Percentiles rank a stretch among this genome's conserved stretches.
Evolutionary conservation across 352 stramenopile genomes (phyloP).

Genomic region (Phytopythium ostracodes): DNA sequence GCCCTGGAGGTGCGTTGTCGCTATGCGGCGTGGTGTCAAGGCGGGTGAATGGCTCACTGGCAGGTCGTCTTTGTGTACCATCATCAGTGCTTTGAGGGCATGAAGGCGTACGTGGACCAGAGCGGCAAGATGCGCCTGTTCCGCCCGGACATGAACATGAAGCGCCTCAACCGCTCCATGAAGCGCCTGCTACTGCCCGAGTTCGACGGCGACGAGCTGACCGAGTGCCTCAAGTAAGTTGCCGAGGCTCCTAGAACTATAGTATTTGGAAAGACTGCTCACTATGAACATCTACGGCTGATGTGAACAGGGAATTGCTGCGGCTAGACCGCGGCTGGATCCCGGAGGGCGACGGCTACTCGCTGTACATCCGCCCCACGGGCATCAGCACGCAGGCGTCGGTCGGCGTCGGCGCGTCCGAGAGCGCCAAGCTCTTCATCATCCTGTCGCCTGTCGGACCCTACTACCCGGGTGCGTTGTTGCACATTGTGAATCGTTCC

Average conservation of each 20-base stretch:
- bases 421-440: constrained; percentile 92
- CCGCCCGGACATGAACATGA: constrained; percentile 96
- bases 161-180: constrained; percentile 93
- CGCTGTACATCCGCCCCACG: constrained; percentile 94
- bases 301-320: constrained; percentile 42
- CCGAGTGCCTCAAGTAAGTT: constrained; percentile 87
- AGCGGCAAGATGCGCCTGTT: constrained; percentile 91
- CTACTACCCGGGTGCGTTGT: constrained; percentile 91
- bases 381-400: constrained; percentile 91
- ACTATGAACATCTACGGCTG: background rate
- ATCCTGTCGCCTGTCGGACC: constrained; percentile 96
- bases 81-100: constrained; percentile 92
- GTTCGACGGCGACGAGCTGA: constrained; percentile 91
- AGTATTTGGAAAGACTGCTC: background rate
- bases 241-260: constrained; percentile 6
- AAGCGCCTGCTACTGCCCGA: constrained; percentile 84
- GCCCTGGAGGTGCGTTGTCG: constrained; percentile 56
- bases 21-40: background rate
- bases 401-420: constrained; percentile 87
- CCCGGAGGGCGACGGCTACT: constrained; percentile 93
- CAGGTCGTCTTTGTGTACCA: background rate
- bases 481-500: too few species aligned
- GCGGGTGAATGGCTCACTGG: background rate
- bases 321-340: constrained; percentile 92
- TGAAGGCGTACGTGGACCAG: constrained; percentile 92